Evolutionary conservation across 2,329 filamentous ascomycete genomes (phyloP).

Genomic region (Helotiales sp.): DNA sequence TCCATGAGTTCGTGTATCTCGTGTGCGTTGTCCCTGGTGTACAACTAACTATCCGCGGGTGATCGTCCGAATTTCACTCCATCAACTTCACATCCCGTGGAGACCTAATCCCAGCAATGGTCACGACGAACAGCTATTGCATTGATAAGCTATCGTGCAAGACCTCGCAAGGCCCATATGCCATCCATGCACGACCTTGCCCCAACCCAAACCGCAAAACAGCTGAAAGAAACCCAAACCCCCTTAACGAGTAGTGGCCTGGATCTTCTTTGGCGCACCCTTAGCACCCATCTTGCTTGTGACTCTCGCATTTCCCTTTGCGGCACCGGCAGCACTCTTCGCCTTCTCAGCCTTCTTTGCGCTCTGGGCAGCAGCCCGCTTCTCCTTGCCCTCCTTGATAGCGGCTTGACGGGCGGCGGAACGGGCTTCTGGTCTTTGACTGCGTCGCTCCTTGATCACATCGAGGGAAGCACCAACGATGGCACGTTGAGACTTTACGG

Average conservation of each 20-base stretch:
- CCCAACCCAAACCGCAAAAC: conserved; percentile 37
- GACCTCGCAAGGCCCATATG: conserved; percentile 42
- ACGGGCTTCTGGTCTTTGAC: conserved; percentile 93
- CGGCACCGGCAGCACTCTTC: conserved; percentile 76
- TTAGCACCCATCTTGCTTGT: conserved; percentile 97
- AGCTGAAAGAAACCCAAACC: conserved; percentile 32
- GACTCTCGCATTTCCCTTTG: conserved; percentile 81
- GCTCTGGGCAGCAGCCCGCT: conserved; percentile 86
- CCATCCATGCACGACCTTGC: conserved; percentile 40
- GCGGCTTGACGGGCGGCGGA: conserved; percentile 85
- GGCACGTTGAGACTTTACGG: conserved; percentile 97
- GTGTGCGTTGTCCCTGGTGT: not conserved
- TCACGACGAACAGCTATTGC: conserved; percentile 34
- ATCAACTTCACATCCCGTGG: not conserved
- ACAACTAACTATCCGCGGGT: not conserved
- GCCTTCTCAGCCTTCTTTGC: conserved; percentile 99
- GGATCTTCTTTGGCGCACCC: conserved; percentile 84
- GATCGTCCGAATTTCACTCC: not conserved
- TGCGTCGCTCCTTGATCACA: conserved; percentile 99
- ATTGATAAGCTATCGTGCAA: conserved; percentile 43
- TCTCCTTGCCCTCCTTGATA: conserved; percentile 98
- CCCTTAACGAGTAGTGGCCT: conserved; percentile 82
- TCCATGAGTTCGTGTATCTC: not conserved
- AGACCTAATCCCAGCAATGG: conserved; percentile 13
- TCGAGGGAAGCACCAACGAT: conserved; percentile 99